Evolutionary conservation across 2,329 filamentous ascomycete species (phyloP).

Genomic region (Colletotrichum melonis): DNA sequence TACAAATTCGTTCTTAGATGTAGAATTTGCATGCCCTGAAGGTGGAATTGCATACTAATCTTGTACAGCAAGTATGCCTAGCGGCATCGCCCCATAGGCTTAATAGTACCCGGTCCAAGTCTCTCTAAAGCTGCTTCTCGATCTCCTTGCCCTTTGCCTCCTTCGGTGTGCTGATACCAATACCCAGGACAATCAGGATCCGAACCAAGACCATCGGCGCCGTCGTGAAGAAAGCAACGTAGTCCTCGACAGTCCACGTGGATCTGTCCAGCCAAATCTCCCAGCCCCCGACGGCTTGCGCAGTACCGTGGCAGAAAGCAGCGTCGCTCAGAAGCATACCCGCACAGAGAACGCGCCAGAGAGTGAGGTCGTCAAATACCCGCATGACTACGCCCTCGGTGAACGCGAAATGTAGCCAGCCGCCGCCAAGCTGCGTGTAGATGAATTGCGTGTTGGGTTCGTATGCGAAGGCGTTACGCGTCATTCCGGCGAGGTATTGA

Average conservation of each 20-base stretch:
- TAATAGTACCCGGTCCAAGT: background rate
- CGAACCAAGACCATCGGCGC: conserved; percentile 43
- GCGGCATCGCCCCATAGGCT: background rate
- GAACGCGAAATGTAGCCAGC: conserved; percentile 51
- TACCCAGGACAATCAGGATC: conserved; percentile 43
- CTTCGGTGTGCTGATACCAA: conserved; percentile 39
- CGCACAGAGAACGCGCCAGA: conserved; percentile 49
- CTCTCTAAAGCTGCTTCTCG: background rate
- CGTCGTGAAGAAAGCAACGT: conserved; percentile 41
- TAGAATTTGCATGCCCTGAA: background rate
- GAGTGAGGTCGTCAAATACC: conserved; percentile 43
- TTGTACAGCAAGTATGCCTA: too few species aligned
- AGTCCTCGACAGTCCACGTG: conserved; percentile 45
- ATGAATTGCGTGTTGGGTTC: conserved; percentile 41
- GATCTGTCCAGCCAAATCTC: conserved; percentile 37
- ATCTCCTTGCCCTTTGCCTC: background rate
- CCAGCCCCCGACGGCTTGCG: conserved; percentile 50
- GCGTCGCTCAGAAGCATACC: conserved; percentile 51
- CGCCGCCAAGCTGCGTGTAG: conserved; percentile 45
- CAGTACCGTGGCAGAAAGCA: conserved; percentile 42
- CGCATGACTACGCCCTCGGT: conserved; percentile 49
- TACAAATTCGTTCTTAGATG: background rate
- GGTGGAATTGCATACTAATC: too few species aligned
- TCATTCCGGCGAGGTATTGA: conserved; percentile 45
- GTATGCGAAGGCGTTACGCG: conserved; percentile 39